Evolutionary conservation across 2,329 filamentous ascomycete species (phyloP).

Genomic region (Ascochyta clinopodiicola): DNA sequence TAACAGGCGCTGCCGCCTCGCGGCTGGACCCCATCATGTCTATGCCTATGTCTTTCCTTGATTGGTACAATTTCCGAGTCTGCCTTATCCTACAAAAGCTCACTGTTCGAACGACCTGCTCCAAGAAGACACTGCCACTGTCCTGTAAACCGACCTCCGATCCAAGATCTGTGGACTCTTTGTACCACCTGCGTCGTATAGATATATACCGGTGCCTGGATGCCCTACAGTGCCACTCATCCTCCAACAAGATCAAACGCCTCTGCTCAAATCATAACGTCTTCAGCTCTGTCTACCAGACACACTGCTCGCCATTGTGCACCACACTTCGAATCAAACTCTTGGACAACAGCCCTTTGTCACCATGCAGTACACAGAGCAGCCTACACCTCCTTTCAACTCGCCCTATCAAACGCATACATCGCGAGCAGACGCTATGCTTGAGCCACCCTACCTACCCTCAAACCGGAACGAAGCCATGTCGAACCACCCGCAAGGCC

Average conservation of each 20-base stretch:
- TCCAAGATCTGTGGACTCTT: slow-evolving; percentile 31
- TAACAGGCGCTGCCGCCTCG: slow-evolving; percentile 47
- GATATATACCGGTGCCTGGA: slow-evolving; percentile 41
- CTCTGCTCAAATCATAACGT: slow-evolving; percentile 9
- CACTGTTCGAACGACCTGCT: slow-evolving; percentile 34
- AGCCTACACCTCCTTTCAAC: slow-evolving; percentile 44
- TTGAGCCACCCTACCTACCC: slow-evolving; percentile 46
- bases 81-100: slow-evolving; percentile 46
- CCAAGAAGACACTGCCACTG: slow-evolving; percentile 45
- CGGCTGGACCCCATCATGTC: slow-evolving; percentile 36
- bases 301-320: slow-evolving; percentile 13
- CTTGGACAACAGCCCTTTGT: slow-evolving; percentile 19
- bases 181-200: slow-evolving; percentile 29
- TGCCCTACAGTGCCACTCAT: slow-evolving; percentile 31
- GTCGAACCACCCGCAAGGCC: slow-evolving; percentile 38
- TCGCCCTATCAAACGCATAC: slow-evolving; percentile 46
- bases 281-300: slow-evolving; percentile 9
- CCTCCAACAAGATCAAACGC: slow-evolving; percentile 20
- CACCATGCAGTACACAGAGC: slow-evolving; percentile 38
- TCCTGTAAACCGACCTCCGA: slow-evolving; percentile 34
- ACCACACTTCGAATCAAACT: slow-evolving; percentile 9
- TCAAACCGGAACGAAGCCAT: slow-evolving; percentile 41
- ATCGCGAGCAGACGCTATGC: slow-evolving; percentile 30
- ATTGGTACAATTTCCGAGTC: slow-evolving; percentile 45
- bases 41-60: slow-evolving; percentile 32